Base-by-base conservation (phyloP, 257 asterid genomes). In the Petunia axillaris region DNA sequence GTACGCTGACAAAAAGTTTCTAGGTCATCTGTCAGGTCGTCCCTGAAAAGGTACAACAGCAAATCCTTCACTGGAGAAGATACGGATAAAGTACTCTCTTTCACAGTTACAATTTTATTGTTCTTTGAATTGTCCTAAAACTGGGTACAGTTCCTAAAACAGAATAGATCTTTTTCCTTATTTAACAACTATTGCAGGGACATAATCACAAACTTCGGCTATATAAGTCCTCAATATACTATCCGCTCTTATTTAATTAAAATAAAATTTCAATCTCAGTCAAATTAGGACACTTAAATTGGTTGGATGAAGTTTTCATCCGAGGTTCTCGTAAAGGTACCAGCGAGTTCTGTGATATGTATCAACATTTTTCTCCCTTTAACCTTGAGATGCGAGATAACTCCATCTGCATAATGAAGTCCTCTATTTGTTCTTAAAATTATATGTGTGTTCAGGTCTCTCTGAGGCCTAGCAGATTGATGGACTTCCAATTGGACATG, bases 1-100 rank as follows among this genome's bases (percentile, higher is more conserved):
- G 86, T 78, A 64, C 86, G 88, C 7, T 64, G 85, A 81, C 85
- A 81, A 46, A 92, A 90, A 48, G 83, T 87, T 25, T 81, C 86
- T 75, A 80, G 81, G 60, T 90, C 85, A 75, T 88, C 98, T 25
- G 86, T 85, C 85, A 93, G 90, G 84, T 91, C 94, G 73, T 87
- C 92, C 88, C 99, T 92, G 89, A 59, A 74, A 64, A 83, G 36
- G 60, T 10, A 36, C 78, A 38, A 25, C 53, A 50, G 36, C 63
- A 13, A 11, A 46, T 46, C 46, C 77, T 70, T 70, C 43, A 25
- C 46, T 25, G 46, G 77, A 44, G 59, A 70, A 8, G n/a, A 46
- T 70, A 35, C 6, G 36, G 62, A 8, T 50, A 73, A 13, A 71
- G 35, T 48, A 70, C 77, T 48, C 43, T 53, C 35, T 48, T 71